These are phyloP conservation scores for Phytophthora parvispora DNA, from an alignment of 352 stramenopile genomes.

Conservation along the genomic window DNA sequence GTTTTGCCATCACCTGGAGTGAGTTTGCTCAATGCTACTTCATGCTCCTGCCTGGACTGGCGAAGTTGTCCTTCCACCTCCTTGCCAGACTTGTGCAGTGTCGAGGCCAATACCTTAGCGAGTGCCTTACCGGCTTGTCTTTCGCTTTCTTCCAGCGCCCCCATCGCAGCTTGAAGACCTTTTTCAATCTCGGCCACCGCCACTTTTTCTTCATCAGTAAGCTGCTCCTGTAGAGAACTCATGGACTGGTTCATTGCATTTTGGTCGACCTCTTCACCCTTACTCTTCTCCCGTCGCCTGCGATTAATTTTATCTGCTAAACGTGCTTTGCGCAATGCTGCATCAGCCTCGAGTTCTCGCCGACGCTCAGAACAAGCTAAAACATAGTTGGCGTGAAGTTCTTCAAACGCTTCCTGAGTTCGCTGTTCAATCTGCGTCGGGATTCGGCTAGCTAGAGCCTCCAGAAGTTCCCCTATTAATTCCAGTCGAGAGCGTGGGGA, in stretches of 20 bases:
- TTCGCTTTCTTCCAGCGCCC: slow-evolving; percentile 13
- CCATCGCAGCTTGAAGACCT: slow-evolving; percentile 14
- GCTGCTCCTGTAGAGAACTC: slow-evolving; percentile 2
- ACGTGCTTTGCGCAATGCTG: slow-evolving; percentile 19
- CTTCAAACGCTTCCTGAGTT: slow-evolving; percentile 25
- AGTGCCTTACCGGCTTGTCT: slow-evolving; percentile 10
- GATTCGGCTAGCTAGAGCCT: slow-evolving; percentile 32
- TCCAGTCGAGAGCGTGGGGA: neutral
- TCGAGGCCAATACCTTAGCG: slow-evolving; percentile 15
- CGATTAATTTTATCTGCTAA: slow-evolving; percentile 33
- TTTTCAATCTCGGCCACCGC: slow-evolving; percentile 15
- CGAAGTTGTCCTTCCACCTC: slow-evolving; percentile 22
- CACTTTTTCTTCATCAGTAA: slow-evolving; percentile 21
- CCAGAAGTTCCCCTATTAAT: slow-evolving; percentile 21
- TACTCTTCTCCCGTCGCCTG: slow-evolving; percentile 15
- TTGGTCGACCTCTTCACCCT: neutral
- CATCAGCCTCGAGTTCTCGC: slow-evolving; percentile 39
- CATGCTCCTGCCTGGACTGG: slow-evolving; percentile 25
- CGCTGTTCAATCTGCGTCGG: slow-evolving; percentile 29
- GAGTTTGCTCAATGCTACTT: slow-evolving; percentile 24
- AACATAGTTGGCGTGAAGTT: slow-evolving; percentile 31
- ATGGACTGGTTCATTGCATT: neutral
- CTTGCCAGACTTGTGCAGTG: slow-evolving; percentile 24
- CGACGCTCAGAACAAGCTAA: slow-evolving; percentile 17
- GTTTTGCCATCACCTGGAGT: slow-evolving; percentile 11